Conservation (phyloP, 2,329 filamentous ascomycete genomes). For the Emmonsiellopsis sp. region DNA sequence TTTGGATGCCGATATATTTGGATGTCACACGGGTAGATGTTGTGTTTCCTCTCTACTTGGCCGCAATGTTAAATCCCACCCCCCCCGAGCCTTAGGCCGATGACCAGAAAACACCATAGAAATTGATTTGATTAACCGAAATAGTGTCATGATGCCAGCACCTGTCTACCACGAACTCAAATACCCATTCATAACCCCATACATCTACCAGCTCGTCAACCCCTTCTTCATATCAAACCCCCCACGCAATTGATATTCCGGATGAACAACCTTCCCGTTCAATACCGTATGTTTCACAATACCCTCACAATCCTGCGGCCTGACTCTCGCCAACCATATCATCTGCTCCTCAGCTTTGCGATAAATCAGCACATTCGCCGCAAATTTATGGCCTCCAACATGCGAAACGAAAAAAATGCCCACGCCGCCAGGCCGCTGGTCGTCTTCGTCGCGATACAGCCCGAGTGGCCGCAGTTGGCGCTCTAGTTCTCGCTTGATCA, state of each 20-base stretch:
- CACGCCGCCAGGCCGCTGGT: slow-evolving; percentile 81
- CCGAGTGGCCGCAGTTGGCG: slow-evolving; percentile 77
- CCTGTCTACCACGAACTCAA: too few relatives aligned
- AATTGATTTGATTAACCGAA: too few relatives aligned
- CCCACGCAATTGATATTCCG: slow-evolving; percentile 70
- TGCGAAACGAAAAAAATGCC: slow-evolving; percentile 95
- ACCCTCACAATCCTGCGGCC: slow-evolving; percentile 85
- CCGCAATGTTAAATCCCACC: too few relatives aligned
- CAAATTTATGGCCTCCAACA: slow-evolving; percentile 93
- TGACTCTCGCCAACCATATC: slow-evolving; percentile 81
- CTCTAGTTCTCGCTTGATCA: slow-evolving; percentile 81
- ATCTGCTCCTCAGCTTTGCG: slow-evolving; percentile 61
- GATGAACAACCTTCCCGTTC: slow-evolving; percentile 90
- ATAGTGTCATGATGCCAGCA: neutral
- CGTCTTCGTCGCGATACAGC: slow-evolving; percentile 75
- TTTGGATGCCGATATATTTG: too few relatives aligned
- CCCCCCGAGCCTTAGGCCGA: too few relatives aligned
- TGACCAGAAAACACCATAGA: too few relatives aligned
- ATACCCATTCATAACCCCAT: neutral
- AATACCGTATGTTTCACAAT: slow-evolving; percentile 80
- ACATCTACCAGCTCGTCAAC: slow-evolving; percentile 71
- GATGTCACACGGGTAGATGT: too few relatives aligned
- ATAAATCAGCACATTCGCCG: slow-evolving; percentile 90
- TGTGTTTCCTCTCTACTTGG: too few relatives aligned
- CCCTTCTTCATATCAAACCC: slow-evolving; percentile 78